These are phyloP conservation scores for Candida gorgasii DNA, from an alignment of 805 yeast species.

Conservation along the genomic window DNA sequence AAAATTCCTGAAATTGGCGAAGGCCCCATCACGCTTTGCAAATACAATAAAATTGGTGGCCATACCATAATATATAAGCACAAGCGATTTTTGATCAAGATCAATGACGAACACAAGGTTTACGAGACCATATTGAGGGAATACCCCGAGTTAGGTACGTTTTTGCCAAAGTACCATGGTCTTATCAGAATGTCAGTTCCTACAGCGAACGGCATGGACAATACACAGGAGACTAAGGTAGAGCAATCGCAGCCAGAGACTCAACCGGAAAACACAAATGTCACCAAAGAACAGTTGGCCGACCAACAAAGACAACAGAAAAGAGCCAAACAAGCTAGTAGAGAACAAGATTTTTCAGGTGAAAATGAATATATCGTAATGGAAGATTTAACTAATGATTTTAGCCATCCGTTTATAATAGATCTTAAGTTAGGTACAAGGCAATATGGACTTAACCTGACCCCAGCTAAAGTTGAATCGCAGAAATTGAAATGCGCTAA, in stretches of 20 bases:
- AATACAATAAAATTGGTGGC: conserved; percentile 78
- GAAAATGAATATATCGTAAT: conserved; percentile 71
- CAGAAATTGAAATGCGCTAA: conserved; percentile 78
- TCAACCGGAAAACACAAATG: neutral
- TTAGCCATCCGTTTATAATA: conserved; percentile 84
- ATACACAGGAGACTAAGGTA: neutral
- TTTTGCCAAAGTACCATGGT: conserved; percentile 77
- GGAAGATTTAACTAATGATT: conserved; percentile 86
- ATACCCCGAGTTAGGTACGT: conserved; percentile 75
- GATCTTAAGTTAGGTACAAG: conserved; percentile 98
- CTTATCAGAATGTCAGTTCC: conserved; percentile 9
- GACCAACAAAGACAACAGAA: neutral
- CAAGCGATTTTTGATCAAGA: conserved; percentile 90
- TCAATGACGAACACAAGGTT: conserved; percentile 87
- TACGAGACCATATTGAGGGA: conserved; percentile 77
- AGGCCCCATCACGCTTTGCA: conserved; percentile 1
- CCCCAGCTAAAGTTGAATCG: conserved; percentile 64
- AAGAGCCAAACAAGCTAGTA: conserved; percentile 1
- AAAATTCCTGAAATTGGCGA: neutral
- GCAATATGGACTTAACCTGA: conserved; percentile 96
- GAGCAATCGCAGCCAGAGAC: neutral
- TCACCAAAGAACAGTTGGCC: neutral
- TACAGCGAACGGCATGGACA: neutral
- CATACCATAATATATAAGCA: conserved; percentile 96
- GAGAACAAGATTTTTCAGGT: conserved; percentile 4